Evolutionary conservation across 352 stramenopile genomes (phyloP).

Genomic region (Phytophthora ohioensis): DNA sequence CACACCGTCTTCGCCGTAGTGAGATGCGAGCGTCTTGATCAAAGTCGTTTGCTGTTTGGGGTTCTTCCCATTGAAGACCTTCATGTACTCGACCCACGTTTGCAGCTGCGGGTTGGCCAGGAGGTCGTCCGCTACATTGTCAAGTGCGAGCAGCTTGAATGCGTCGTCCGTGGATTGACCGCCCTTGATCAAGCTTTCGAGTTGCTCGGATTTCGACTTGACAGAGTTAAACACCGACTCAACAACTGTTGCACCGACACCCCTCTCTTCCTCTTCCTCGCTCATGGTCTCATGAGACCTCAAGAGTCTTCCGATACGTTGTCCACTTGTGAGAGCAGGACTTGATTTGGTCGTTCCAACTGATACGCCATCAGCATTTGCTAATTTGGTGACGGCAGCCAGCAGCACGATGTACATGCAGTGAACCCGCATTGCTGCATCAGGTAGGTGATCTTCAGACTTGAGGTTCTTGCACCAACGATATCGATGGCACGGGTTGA

Average conservation of each 20-base stretch:
- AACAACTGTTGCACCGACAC: neutral
- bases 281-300: neutral
- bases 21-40: conserved; percentile 10
- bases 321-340: neutral
- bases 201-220: neutral
- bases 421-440: neutral
- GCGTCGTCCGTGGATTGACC: conserved; percentile 1
- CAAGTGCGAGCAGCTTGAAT: neutral
- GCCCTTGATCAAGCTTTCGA: neutral
- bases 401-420: neutral
- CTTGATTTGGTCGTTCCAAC: neutral
- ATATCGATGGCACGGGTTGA: neutral
- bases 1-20: conserved; percentile 10
- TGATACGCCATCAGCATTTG: neutral
- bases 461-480: neutral
- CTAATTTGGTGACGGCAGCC: neutral
- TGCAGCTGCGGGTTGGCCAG: neutral
- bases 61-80: conserved; percentile 20
- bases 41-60: conserved; percentile 8
- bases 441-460: neutral
- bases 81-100: conserved; percentile 21
- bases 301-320: neutral
- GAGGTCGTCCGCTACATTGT: neutral
- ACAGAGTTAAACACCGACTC: neutral
- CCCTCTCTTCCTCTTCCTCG: neutral